Evolutionary conservation across 108 stramenopile species (phyloP).

Genomic region (Epipyxis sp.): DNA sequence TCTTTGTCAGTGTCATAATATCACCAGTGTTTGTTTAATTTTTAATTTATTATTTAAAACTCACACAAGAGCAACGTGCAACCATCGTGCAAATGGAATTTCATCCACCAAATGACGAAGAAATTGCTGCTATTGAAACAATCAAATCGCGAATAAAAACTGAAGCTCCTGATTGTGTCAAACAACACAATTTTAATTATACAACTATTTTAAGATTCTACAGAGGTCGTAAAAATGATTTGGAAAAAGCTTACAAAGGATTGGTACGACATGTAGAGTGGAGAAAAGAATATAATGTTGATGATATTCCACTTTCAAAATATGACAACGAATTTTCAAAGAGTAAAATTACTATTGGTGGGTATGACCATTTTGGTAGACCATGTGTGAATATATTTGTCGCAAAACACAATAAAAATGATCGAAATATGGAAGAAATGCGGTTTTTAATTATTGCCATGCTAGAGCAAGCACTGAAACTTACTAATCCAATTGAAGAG

Average conservation of each 20-base stretch:
- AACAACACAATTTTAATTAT: background rate
- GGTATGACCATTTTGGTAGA: background rate
- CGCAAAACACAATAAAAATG: background rate
- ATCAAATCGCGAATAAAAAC: background rate
- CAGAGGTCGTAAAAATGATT: background rate
- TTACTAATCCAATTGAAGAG: background rate
- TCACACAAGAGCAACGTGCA: too few relatives aligned
- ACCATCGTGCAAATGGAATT: too few relatives aligned
- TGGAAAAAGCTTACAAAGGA: background rate
- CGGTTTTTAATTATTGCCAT: background rate
- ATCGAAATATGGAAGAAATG: background rate
- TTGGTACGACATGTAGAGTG: background rate
- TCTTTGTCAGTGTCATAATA: too few relatives aligned
- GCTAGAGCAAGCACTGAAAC: background rate
- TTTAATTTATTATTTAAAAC: too few relatives aligned
- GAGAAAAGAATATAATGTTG: conserved; percentile 16
- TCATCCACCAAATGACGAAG: background rate
- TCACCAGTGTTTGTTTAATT: too few relatives aligned
- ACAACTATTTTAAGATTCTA: background rate
- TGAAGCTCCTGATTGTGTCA: background rate
- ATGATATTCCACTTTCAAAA: background rate
- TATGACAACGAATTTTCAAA: background rate
- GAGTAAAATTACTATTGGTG: background rate
- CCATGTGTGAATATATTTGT: background rate
- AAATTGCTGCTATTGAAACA: background rate